Percentiles rank a stretch among this genome's conserved stretches.
phyloP scores from a whole-genome alignment of 768 basidiomycete genomes.

The Suillus weaverae region DNA sequence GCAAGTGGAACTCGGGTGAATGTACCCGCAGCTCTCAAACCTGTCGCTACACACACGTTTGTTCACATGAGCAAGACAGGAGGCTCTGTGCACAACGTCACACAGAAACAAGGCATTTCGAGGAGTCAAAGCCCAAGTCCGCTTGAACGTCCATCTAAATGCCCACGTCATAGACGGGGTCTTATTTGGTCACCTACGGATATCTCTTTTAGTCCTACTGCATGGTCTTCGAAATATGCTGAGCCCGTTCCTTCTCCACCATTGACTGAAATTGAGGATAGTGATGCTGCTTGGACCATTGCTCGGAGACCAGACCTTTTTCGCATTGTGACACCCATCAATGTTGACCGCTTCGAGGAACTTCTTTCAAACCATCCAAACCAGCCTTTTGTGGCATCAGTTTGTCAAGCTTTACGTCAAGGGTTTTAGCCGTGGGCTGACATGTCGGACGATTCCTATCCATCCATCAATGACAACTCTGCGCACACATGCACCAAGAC shows the following conservation, averaged over 20 bases:
- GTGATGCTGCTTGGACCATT: neutral
- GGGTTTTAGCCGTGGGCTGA: constrained; percentile 36
- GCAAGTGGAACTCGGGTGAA: neutral
- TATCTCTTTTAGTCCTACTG: neutral
- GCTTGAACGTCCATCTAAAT: neutral
- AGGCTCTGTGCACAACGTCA: neutral
- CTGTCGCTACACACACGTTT: neutral
- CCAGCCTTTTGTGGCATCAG: constrained; percentile 28
- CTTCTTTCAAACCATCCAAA: constrained; percentile 30
- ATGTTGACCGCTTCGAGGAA: constrained; percentile 23
- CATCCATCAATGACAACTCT: neutral
- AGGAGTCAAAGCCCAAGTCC: neutral
- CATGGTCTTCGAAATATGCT: neutral
- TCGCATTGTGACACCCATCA: constrained; percentile 27
- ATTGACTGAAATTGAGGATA: neutral
- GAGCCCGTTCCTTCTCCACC: neutral
- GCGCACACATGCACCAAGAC: neutral
- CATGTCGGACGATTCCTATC: neutral
- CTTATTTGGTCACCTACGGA: neutral
- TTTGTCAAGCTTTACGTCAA: constrained; percentile 21
- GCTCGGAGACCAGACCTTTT: constrained; percentile 4
- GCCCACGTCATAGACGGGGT: neutral
- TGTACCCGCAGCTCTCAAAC: neutral
- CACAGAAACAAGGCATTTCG: neutral
- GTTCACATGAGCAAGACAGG: neutral